These are phyloP conservation scores for Tetragonia tetragonoides DNA, from an alignment of 148 eudicot species.

Conservation along the genomic window DNA sequence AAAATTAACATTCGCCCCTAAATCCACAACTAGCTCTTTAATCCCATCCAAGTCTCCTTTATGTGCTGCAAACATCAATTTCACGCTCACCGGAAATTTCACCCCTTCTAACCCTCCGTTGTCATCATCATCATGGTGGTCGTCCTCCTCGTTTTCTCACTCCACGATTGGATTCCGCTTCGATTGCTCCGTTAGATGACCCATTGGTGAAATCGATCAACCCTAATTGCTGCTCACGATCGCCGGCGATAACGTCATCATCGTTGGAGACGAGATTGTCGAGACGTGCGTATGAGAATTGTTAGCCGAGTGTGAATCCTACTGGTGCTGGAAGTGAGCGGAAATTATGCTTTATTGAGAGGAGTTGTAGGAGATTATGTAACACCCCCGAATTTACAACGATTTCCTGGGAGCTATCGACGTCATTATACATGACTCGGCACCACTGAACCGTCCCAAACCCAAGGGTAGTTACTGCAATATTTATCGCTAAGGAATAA, in stretches of 20 bases:
- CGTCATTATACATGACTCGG: too few relatives aligned
- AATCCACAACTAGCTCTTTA: constrained; percentile 48
- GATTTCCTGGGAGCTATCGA: too few relatives aligned
- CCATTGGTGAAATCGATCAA: constrained; percentile 29
- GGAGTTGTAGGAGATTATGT: too few relatives aligned
- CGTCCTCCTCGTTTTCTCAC: background rate
- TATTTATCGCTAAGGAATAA: too few relatives aligned
- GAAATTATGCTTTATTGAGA: too few relatives aligned
- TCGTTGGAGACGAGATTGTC: constrained; percentile 20
- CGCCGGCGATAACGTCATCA: constrained; percentile 5
- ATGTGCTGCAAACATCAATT: constrained; percentile 66
- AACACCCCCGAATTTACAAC: too few relatives aligned
- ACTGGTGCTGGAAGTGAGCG: too few relatives aligned
- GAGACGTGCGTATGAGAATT: constrained; percentile 50
- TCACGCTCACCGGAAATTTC: constrained; percentile 50
- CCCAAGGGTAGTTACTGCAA: too few relatives aligned
- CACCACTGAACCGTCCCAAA: too few relatives aligned
- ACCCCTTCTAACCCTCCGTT: background rate
- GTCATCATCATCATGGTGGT: constrained; percentile 13
- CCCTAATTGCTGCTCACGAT: background rate
- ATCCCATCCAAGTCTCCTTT: constrained; percentile 78
- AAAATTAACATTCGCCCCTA: constrained; percentile 62
- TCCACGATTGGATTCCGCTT: background rate
- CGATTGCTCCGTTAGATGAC: constrained; percentile 24
- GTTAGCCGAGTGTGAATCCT: constrained; percentile 53